Evolutionary conservation across 2,329 filamentous ascomycete genomes (phyloP).

Genomic region (Phaeosphaeriaceae sp.): DNA sequence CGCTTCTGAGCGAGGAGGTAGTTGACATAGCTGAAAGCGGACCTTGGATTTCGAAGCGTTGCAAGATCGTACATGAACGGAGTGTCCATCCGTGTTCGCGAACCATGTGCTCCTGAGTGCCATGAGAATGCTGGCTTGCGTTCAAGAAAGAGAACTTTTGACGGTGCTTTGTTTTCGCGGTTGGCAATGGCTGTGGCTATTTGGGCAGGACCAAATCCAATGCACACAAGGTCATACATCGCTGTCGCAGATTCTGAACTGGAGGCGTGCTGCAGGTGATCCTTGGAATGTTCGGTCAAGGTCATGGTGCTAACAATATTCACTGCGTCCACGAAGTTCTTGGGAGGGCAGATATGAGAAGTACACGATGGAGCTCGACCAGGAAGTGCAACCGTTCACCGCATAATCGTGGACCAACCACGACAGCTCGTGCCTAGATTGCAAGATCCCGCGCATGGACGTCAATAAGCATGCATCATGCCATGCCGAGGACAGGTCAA

Average conservation of each 20-base stretch:
- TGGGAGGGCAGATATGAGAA: not conserved
- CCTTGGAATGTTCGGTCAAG: conserved; percentile 21
- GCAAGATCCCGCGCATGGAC: conserved; percentile 19
- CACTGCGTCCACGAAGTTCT: not conserved
- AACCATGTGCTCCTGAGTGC: conserved; percentile 34
- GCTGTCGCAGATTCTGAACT: conserved; percentile 18
- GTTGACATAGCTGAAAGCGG: conserved; percentile 43
- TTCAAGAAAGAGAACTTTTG: conserved; percentile 42
- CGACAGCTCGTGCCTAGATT: conserved; percentile 6
- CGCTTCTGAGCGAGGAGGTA: conserved; percentile 41
- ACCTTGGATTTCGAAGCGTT: conserved; percentile 45
- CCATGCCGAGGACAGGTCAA: conserved; percentile 14
- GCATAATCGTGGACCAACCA: conserved; percentile 10
- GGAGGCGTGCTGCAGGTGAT: conserved; percentile 15
- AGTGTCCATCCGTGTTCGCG: conserved; percentile 43
- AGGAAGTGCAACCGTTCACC: conserved; percentile 5
- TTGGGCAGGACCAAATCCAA: conserved; percentile 46
- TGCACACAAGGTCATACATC: conserved; percentile 43
- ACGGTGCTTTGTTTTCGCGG: conserved; percentile 34
- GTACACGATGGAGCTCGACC: conserved; percentile 3
- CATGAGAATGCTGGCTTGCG: conserved; percentile 43
- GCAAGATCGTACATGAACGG: conserved; percentile 46
- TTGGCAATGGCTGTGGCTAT: conserved; percentile 46
- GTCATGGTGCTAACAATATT: conserved; percentile 25
- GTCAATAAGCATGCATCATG: conserved; percentile 11